A percentile compares a stretch with the other conserved stretches of the same genome.
These are phyloP conservation scores for Exsudoporus floridanus DNA, from an alignment of 1,284 basidiomycete genomes.

Conservation along the genomic window DNA sequence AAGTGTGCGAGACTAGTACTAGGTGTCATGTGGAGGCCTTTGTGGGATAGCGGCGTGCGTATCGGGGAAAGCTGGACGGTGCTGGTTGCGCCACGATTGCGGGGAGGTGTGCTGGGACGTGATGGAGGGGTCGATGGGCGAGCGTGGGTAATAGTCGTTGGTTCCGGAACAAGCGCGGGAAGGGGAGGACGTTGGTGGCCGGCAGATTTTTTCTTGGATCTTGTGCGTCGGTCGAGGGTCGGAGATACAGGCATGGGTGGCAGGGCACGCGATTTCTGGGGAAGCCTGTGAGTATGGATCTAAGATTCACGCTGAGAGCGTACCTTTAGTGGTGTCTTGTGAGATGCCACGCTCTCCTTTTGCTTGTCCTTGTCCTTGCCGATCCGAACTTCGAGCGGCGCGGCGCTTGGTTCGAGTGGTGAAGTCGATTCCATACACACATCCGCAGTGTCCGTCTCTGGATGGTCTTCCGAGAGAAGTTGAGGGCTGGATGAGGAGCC, in stretches of 20 bases:
- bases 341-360: slow-evolving; percentile 10
- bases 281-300: slow-evolving; percentile 6
- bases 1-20: slow-evolving; percentile 61
- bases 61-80: slow-evolving; percentile 50
- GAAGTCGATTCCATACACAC: slow-evolving; percentile 18
- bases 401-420: slow-evolving; percentile 15
- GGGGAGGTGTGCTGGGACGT: slow-evolving; percentile 33
- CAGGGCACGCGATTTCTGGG: slow-evolving; percentile 36
- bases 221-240: slow-evolving; percentile 41
- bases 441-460: slow-evolving; percentile 19
- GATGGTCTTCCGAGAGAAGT: slow-evolving; percentile 37
- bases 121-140: slow-evolving; percentile 32
- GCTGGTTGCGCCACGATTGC: slow-evolving; percentile 26
- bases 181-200: slow-evolving; percentile 23
- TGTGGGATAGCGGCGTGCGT: slow-evolving; percentile 65
- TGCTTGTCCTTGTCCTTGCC: slow-evolving; percentile 20
- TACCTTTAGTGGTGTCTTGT: slow-evolving; percentile 33
- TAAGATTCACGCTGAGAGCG: background rate
- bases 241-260: slow-evolving; percentile 53
- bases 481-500: slow-evolving; percentile 72
- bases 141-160: slow-evolving; percentile 23
- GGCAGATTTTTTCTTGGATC: slow-evolving; percentile 35
- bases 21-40: slow-evolving; percentile 66
- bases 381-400: slow-evolving; percentile 7
- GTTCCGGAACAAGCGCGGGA: slow-evolving; percentile 32